These are phyloP conservation scores for Boletus holoroseus DNA, from an alignment of 1,284 basidiomycete genomes.

Conservation along the genomic window DNA sequence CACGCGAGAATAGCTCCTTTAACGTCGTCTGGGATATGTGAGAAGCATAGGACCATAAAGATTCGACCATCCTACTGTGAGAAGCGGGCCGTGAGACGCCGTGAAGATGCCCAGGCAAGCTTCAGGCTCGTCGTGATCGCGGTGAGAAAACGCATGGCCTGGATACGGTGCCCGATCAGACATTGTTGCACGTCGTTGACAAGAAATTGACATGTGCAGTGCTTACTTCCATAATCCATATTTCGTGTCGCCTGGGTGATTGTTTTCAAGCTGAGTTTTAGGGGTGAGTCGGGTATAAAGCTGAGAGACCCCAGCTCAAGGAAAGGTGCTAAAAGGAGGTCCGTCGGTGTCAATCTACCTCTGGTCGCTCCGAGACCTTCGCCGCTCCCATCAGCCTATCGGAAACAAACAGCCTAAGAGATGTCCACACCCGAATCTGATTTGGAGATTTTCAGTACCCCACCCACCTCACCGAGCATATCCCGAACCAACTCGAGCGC, in stretches of 20 bases:
- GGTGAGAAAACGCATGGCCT: slow-evolving; percentile 22
- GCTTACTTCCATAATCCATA: slow-evolving; percentile 16
- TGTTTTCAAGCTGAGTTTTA: slow-evolving; percentile 18
- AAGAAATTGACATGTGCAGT: slow-evolving; percentile 19
- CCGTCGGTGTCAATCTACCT: slow-evolving; percentile 4
- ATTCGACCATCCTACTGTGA: slow-evolving; percentile 15
- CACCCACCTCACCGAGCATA: slow-evolving; percentile 49
- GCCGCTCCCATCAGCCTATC: slow-evolving; percentile 12
- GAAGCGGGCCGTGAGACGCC: slow-evolving; percentile 18
- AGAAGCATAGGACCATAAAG: slow-evolving; percentile 15
- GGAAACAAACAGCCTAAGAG: slow-evolving; percentile 9
- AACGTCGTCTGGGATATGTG: slow-evolving; percentile 15
- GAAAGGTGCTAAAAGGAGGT: slow-evolving; percentile 8
- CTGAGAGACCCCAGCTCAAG: background rate
- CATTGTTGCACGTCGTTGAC: slow-evolving; percentile 8
- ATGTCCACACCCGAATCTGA: slow-evolving; percentile 30
- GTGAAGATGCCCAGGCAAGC: slow-evolving; percentile 8
- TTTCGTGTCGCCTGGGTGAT: slow-evolving; percentile 27
- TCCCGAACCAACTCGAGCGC: slow-evolving; percentile 23
- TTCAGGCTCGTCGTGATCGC: slow-evolving; percentile 17
- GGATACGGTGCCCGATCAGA: slow-evolving; percentile 22
- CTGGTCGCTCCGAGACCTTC: slow-evolving; percentile 7
- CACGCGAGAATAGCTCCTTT: slow-evolving; percentile 19
- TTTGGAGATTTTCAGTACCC: slow-evolving; percentile 53
- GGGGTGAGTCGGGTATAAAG: slow-evolving; percentile 26